phyloP scores from a whole-genome alignment of 2,329 filamentous ascomycete species.

The Magnaporthales sp. region DNA sequence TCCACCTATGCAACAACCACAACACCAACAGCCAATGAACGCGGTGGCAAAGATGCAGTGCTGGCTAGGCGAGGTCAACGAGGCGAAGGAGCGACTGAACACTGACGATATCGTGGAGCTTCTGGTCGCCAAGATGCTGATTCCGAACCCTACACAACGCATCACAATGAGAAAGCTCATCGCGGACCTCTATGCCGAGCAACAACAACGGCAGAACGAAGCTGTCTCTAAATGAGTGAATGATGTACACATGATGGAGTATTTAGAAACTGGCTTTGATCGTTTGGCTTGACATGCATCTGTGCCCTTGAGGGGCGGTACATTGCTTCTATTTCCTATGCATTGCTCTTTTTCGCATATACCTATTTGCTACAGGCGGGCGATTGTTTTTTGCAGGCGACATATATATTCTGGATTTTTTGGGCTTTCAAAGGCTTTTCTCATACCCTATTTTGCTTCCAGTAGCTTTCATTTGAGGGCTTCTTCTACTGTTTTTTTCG shows the following conservation, averaged over 20 bases:
- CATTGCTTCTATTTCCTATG: constrained; percentile 1
- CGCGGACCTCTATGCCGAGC: constrained; percentile 29
- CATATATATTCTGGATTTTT: not conserved
- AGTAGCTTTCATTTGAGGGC: not conserved
- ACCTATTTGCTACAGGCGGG: not conserved
- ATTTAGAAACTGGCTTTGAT: not conserved
- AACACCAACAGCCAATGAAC: constrained; percentile 25
- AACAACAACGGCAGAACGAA: not conserved
- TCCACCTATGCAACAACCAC: constrained; percentile 18
- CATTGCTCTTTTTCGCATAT: not conserved
- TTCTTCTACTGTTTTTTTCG: not conserved
- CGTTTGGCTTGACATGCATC: not conserved
- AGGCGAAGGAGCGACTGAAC: constrained; percentile 37
- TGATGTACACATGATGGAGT: not conserved
- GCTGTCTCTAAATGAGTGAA: not conserved
- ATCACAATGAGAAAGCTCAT: constrained; percentile 46
- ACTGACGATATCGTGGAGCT: constrained; percentile 39
- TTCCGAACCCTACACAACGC: constrained; percentile 39
- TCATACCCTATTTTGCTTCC: not conserved
- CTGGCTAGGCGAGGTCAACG: constrained; percentile 45
- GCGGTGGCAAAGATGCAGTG: constrained; percentile 45
- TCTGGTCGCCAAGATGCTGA: constrained; percentile 45
- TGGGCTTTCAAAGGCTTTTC: not conserved
- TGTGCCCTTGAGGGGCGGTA: not conserved
- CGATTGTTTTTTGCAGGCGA: not conserved